Percentiles rank a stretch among this genome's conserved stretches.
phyloP scores from a whole-genome alignment of 164 flowering plant genomes.

The Stephania cephalantha region DNA sequence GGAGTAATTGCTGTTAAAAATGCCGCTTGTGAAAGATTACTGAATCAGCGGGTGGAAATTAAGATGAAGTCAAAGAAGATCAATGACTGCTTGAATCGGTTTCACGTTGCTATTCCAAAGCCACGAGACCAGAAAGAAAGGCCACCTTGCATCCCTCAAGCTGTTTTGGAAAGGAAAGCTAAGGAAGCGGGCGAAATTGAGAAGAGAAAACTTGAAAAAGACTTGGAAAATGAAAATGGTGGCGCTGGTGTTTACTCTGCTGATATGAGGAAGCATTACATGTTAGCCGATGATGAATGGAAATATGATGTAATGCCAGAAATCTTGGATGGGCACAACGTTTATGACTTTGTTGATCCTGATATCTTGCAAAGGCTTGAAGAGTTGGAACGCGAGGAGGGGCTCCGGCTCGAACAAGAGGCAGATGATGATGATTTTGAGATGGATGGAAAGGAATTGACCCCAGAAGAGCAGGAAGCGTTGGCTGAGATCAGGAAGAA shows the following conservation, averaged over 20 bases:
- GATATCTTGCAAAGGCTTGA: slow-evolving; percentile 70
- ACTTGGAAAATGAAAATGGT: slow-evolving; percentile 76
- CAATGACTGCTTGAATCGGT: slow-evolving; percentile 65
- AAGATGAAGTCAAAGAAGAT: slow-evolving; percentile 91
- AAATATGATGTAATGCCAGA: slow-evolving; percentile 81
- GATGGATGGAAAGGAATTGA: slow-evolving; percentile 56
- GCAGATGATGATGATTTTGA: slow-evolving; percentile 54
- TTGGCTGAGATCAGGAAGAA: slow-evolving; percentile 68
- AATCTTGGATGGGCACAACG: slow-evolving; percentile 89
- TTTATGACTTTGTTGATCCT: slow-evolving; percentile 69
- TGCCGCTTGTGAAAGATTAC: slow-evolving; percentile 80
- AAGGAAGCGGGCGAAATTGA: slow-evolving; percentile 44
- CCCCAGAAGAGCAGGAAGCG: slow-evolving; percentile 56
- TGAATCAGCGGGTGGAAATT: slow-evolving; percentile 75
- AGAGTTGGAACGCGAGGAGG: slow-evolving; percentile 76
- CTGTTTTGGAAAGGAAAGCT: slow-evolving; percentile 61
- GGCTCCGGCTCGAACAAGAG: slow-evolving; percentile 40
- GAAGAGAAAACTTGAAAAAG: slow-evolving; percentile 71
- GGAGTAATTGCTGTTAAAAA: slow-evolving; percentile 80
- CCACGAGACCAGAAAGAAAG: slow-evolving; percentile 80
- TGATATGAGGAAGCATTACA: slow-evolving; percentile 63
- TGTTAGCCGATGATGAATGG: slow-evolving; percentile 73
- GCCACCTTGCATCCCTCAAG: slow-evolving; percentile 77
- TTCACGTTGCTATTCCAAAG: slow-evolving; percentile 84
- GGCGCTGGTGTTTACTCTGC: slow-evolving; percentile 91